phyloP scores from a whole-genome alignment of 1,139 yeast species.

The Scheffersomyces lignicola region DNA sequence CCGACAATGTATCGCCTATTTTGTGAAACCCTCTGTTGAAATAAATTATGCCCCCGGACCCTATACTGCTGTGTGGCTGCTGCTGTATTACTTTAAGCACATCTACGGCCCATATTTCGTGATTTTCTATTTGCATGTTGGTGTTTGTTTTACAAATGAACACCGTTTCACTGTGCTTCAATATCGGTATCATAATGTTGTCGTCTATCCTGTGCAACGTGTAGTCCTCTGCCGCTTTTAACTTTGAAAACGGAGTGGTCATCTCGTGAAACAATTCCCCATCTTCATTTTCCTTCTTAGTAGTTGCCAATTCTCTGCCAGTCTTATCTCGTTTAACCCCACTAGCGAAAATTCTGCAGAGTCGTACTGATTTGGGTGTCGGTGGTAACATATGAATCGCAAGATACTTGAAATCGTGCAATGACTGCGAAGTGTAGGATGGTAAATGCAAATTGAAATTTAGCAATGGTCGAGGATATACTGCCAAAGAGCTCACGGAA shows the following conservation, averaged over 20 bases:
- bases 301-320: constrained; percentile 11
- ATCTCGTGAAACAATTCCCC: constrained; percentile 46
- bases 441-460: constrained; percentile 86
- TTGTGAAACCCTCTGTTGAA: constrained; percentile 60
- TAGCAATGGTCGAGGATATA: constrained; percentile 69
- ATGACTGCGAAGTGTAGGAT: constrained; percentile 66
- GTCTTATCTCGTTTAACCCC: constrained; percentile 41
- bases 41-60: constrained; percentile 64
- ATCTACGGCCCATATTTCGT: constrained; percentile 84
- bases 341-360: constrained; percentile 62
- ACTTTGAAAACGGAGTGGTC: constrained; percentile 51
- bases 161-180: constrained; percentile 59
- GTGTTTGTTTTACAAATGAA: constrained; percentile 60
- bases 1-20: constrained; percentile 45
- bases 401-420: constrained; percentile 53
- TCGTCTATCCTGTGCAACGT: constrained; percentile 16
- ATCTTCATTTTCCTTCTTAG: constrained; percentile 24
- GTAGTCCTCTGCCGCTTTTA: constrained; percentile 13
- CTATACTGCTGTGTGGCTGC: constrained; percentile 12
- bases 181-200: constrained; percentile 51
- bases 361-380: constrained; percentile 43
- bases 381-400: constrained; percentile 81
- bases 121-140: constrained; percentile 67
- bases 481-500: constrained; percentile 75
- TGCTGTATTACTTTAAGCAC: constrained; percentile 50